A percentile compares a stretch with the other conserved stretches of the same genome.
phyloP scores from a whole-genome alignment of 768 basidiomycete species.

The Asterophora parasitica region DNA sequence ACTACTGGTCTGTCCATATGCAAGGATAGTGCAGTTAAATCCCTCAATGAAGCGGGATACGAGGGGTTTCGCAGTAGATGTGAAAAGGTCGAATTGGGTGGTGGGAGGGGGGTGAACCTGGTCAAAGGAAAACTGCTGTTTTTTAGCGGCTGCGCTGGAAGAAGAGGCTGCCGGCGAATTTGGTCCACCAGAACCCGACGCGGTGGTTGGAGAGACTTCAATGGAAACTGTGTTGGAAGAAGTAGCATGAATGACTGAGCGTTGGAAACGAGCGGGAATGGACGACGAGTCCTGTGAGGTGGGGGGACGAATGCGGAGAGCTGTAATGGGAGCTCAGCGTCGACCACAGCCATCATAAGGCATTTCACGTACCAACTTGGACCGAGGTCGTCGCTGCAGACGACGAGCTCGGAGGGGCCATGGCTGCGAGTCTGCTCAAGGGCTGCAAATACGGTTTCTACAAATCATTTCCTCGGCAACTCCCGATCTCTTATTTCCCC shows the following conservation, averaged over 20 bases:
- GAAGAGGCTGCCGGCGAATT: conserved; percentile 41
- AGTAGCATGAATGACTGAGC: conserved; percentile 76
- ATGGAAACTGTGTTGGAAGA: conserved; percentile 77
- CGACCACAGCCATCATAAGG: not conserved
- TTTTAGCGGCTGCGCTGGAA: conserved; percentile 54
- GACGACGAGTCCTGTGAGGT: conserved; percentile 78
- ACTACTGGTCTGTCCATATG: conserved; percentile 95
- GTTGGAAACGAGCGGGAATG: conserved; percentile 93
- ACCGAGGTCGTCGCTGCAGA: conserved; percentile 78
- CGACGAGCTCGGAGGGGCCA: conserved; percentile 73
- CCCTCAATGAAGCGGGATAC: conserved; percentile 86
- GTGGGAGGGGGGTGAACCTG: conserved; percentile 86
- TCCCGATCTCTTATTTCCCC: conserved; percentile 24
- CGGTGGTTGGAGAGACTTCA: conserved; percentile 58
- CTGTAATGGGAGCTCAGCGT: conserved; percentile 31
- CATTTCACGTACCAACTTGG: conserved; percentile 78
- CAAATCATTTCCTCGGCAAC: conserved; percentile 32
- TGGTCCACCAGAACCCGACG: conserved; percentile 46
- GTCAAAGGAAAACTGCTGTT: conserved; percentile 88
- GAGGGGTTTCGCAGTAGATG: conserved; percentile 78
- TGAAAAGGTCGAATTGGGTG: conserved; percentile 83
- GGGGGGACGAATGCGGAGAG: conserved; percentile 86
- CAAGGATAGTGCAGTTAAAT: conserved; percentile 96
- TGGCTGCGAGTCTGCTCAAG: conserved; percentile 41
- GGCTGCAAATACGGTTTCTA: conserved; percentile 17